A percentile compares a stretch with the other conserved stretches of the same genome.
Evolutionary conservation across 1,284 basidiomycete genomes (phyloP).

Genomic region (Lignosus rhinocerotis): DNA sequence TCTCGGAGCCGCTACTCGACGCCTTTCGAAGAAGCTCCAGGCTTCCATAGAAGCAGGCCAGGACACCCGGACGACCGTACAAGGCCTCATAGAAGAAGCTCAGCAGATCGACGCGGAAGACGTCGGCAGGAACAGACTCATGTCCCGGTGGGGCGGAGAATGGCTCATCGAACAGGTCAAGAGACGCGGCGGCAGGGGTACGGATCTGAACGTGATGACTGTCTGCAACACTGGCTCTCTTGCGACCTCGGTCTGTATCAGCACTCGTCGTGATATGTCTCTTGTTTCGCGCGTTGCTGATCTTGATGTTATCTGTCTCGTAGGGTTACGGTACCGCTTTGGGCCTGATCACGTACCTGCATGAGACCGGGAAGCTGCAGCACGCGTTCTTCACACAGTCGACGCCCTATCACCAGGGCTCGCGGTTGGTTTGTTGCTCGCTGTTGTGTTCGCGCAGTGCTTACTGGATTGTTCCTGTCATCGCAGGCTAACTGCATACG

Average conservation of each 20-base stretch:
- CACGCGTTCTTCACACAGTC: slow-evolving; percentile 91
- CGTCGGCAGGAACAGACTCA: slow-evolving; percentile 77
- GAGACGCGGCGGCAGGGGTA: slow-evolving; percentile 46
- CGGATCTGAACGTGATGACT: slow-evolving; percentile 77
- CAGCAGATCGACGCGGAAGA: slow-evolving; percentile 79
- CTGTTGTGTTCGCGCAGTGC: not conserved
- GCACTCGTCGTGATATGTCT: not conserved
- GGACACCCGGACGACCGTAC: slow-evolving; percentile 50
- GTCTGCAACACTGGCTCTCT: slow-evolving; percentile 96
- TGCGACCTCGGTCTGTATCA: slow-evolving; percentile 83
- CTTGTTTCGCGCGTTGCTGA: slow-evolving; percentile 6
- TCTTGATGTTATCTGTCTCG: slow-evolving; percentile 3
- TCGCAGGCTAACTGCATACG: slow-evolving; percentile 80
- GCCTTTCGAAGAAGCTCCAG: slow-evolving; percentile 57
- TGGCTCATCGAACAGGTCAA: slow-evolving; percentile 72
- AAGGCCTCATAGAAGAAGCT: slow-evolving; percentile 63
- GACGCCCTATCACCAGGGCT: slow-evolving; percentile 91
- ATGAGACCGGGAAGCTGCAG: slow-evolving; percentile 73
- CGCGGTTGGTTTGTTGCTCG: slow-evolving; percentile 46
- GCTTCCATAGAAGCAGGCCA: slow-evolving; percentile 41
- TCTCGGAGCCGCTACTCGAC: slow-evolving; percentile 78
- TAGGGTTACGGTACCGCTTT: slow-evolving; percentile 93
- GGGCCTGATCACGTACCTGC: slow-evolving; percentile 88
- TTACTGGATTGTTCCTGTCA: not conserved
- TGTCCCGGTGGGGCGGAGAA: slow-evolving; percentile 81